Conservation (phyloP, 148 eudicot species). For the Rhododendron vialii region DNA sequence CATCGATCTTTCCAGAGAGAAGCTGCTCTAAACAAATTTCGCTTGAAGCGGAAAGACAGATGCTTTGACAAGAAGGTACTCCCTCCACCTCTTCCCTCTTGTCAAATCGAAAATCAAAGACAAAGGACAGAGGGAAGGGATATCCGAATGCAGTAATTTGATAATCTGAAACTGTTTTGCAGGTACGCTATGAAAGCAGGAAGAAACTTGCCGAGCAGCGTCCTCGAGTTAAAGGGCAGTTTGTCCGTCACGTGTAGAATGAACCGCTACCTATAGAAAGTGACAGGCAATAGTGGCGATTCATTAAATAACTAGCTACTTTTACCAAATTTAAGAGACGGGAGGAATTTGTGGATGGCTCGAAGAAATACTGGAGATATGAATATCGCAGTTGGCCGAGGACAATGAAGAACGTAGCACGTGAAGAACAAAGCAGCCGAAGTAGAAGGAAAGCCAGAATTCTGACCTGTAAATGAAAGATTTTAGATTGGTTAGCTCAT, state of each 20-base stretch:
- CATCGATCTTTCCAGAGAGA: conserved; percentile 56
- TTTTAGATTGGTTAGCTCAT: background rate
- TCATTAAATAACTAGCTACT: conserved; percentile 18
- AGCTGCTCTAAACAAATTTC: conserved; percentile 80
- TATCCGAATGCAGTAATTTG: background rate
- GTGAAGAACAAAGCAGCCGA: background rate
- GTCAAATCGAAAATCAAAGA: background rate
- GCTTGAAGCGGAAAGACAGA: conserved; percentile 88
- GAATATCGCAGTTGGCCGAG: background rate
- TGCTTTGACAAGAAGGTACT: conserved; percentile 94
- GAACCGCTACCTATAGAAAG: conserved; percentile 40
- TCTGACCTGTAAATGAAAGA: background rate
- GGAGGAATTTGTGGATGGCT: background rate
- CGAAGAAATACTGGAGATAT: background rate
- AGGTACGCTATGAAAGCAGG: conserved; percentile 93
- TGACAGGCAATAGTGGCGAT: conserved; percentile 22
- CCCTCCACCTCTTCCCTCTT: background rate
- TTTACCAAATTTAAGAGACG: background rate
- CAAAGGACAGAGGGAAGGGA: background rate
- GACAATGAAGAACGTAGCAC: background rate
- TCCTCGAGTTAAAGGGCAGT: conserved; percentile 95
- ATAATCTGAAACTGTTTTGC: conserved; percentile 15
- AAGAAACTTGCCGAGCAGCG: conserved; percentile 93
- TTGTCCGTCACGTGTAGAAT: conserved; percentile 70
- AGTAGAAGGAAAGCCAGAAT: background rate